A percentile compares a stretch with the other conserved stretches of the same genome.
Conservation (phyloP, 768 basidiomycete species). For the Austroboletus eburneus region DNA sequence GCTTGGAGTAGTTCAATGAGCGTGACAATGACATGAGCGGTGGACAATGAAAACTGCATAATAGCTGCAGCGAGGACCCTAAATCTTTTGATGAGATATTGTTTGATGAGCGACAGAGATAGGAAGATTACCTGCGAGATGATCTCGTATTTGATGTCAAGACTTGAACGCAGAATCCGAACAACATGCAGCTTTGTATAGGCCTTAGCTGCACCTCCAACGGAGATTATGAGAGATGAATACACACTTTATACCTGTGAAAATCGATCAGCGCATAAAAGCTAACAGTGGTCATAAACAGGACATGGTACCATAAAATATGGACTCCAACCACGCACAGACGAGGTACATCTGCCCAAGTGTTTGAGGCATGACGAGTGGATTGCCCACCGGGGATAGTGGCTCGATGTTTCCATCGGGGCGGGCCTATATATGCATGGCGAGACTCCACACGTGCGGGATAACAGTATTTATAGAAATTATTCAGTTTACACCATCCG, state of each 20-base stretch:
- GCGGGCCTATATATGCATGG: neutral
- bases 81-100: neutral
- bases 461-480: too few relatives aligned
- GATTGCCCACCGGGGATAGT: neutral
- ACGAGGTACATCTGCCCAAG: constrained; percentile 17
- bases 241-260: constrained; percentile 11
- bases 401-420: neutral
- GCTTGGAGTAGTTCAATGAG: constrained; percentile 15
- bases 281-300: neutral
- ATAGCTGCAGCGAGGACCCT: constrained; percentile 11
- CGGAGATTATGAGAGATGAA: neutral
- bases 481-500: too few relatives aligned
- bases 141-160: constrained; percentile 1
- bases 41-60: constrained; percentile 15
- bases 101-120: neutral
- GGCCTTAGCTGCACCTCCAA: neutral
- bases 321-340: constrained; percentile 13
- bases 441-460: too few relatives aligned
- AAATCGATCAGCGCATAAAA: neutral
- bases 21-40: constrained; percentile 11
- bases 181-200: constrained; percentile 10
- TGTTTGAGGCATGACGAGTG: constrained; percentile 7
- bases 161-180: constrained; percentile 10
- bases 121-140: constrained; percentile 6
- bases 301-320: constrained; percentile 15